Evolutionary conservation across 2,329 filamentous ascomycete genomes (phyloP), one percentile per base, ranked within the genome.

Genomic region (Sclerotinia borealis): DNA sequence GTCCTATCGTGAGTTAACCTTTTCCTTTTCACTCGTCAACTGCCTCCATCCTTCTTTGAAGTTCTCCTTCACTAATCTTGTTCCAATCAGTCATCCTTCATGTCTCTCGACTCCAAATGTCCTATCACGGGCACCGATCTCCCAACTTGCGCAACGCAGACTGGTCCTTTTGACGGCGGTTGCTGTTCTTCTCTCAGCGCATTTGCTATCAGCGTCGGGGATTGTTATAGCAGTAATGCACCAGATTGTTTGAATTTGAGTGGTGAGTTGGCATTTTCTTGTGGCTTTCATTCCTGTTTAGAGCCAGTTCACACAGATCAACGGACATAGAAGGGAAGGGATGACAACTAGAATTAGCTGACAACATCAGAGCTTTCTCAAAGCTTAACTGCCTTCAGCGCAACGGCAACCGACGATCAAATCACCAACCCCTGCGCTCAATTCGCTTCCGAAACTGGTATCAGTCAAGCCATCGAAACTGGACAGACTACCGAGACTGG

Each of bases 391-490:
- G 47, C 37, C 3, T 54, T 61, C 48, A 51, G 59, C 25, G 60
- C 50, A 7, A 62, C 50, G 17, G 60, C 60, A 15, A 56, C 50
- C 13, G 50, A 56, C 17, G 11, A 25, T 11, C 25, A 45, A 13
- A 25, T 48, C 25, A 62, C 50, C 60, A 45, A 62, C 22, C 60
- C 60, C 15, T 62, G 60, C 19, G 60, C 50, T 11, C n/a, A 22
- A 48, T 62, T 48, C 22, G 50, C 60, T 7, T 47, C 50, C 25
- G 10, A 37, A 13, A 45, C 49, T 1, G 25, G 37, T 9, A 37
- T 27, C 4, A 27, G 47, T 3, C 45, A 17, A 47, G 10, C 41
- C 4, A 29, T 31, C 17, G n/a, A 17, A 7, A 62, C 17, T 4
- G 60, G 17, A 22, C 22, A 29, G 9, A n/a, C 31, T 10, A 52